These are phyloP conservation scores for Periconia sp. DNA, from an alignment of 2,329 filamentous ascomycete species.

Conservation along the genomic window DNA sequence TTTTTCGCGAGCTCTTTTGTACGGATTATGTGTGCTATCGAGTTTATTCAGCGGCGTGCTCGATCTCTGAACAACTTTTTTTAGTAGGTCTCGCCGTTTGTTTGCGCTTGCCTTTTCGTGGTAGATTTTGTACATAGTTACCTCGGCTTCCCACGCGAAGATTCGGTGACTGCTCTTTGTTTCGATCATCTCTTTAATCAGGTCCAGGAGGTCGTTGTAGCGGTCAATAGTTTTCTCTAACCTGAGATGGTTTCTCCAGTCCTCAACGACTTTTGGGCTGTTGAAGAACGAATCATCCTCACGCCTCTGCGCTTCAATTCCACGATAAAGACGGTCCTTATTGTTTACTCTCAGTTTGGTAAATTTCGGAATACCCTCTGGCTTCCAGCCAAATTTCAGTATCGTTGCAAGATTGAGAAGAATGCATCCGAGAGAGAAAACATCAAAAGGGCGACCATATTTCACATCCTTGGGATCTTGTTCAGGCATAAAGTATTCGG, in stretches of 20 bases:
- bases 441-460: slow-evolving; percentile 8
- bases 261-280: background rate
- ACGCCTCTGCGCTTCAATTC: no score
- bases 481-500: slow-evolving; percentile 5
- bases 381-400: slow-evolving; percentile 5
- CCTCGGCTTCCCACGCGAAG: slow-evolving; percentile 8
- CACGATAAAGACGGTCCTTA: no score
- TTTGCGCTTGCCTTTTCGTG: background rate
- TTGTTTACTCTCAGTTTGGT: background rate
- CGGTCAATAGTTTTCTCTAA: background rate
- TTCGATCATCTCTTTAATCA: slow-evolving; percentile 5
- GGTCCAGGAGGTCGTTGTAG: background rate
- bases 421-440: slow-evolving; percentile 13
- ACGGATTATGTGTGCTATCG: slow-evolving; percentile 1
- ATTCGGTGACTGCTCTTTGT: background rate
- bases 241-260: background rate
- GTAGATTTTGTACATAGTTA: slow-evolving; percentile 1
- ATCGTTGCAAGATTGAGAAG: slow-evolving; percentile 12
- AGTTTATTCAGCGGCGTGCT: background rate
- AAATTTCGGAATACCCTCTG: background rate
- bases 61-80: background rate
- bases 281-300: background rate
- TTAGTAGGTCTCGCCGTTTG: background rate
- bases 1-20: background rate
- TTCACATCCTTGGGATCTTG: background rate